Evolutionary conservation across 805 yeast species (phyloP).

Genomic region (Tetrapisispora taiwanensis): DNA sequence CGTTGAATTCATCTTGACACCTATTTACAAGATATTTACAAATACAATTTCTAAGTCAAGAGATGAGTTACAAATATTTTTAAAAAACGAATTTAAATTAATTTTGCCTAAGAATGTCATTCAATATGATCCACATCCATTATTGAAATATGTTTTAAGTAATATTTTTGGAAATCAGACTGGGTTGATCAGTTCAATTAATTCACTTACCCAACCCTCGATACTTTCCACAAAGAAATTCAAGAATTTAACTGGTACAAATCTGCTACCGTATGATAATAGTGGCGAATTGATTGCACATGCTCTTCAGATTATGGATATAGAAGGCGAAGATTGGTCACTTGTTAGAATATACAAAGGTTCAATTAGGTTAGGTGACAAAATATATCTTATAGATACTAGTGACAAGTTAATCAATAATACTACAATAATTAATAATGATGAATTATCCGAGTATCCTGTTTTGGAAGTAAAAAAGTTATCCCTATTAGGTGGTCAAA

Average conservation of each 20-base stretch:
- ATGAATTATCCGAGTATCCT: constrained; percentile 37
- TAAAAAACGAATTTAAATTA: constrained; percentile 42
- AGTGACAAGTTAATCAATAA: neutral
- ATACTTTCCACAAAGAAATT: constrained; percentile 9
- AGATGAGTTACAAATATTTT: constrained; percentile 32
- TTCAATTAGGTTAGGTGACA: constrained; percentile 36
- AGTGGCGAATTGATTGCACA: constrained; percentile 32
- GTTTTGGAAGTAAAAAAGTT: constrained; percentile 31
- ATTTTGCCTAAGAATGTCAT: constrained; percentile 32
- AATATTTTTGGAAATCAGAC: constrained; percentile 42
- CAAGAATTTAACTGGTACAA: constrained; percentile 9
- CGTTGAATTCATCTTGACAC: constrained; percentile 57
- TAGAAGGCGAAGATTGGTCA: constrained; percentile 44
- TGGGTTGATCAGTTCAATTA: constrained; percentile 42
- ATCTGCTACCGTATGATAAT: too few species aligned
- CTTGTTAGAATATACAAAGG: constrained; percentile 60
- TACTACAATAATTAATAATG: constrained; percentile 25
- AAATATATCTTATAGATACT: constrained; percentile 44
- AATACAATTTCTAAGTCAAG: constrained; percentile 46
- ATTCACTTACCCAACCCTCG: constrained; percentile 23
- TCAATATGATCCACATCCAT: constrained; percentile 46
- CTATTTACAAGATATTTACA: constrained; percentile 67
- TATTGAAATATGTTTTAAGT: constrained; percentile 45
- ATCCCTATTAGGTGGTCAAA: constrained; percentile 60
- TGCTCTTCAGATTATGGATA: constrained; percentile 48